Evolutionary conservation across 2,329 filamentous ascomycete species (phyloP).

Genomic region (Lizonia empirigonia): DNA sequence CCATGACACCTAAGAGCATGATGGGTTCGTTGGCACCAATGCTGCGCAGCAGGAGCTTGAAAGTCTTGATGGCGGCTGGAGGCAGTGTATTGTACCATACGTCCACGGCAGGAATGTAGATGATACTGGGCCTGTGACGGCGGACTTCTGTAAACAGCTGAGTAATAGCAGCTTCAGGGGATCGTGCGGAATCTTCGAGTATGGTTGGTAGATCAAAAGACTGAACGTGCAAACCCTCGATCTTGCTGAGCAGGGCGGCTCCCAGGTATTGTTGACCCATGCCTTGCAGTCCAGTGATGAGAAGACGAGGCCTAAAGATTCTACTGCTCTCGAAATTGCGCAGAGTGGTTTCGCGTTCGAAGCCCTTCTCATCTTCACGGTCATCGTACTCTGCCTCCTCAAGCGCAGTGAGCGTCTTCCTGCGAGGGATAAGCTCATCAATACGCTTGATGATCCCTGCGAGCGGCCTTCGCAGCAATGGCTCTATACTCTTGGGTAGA

Average conservation of each 20-base stretch:
- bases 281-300: constrained; percentile 80
- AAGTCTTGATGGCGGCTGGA: constrained; percentile 73
- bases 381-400: constrained; percentile 95
- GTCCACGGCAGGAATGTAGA: constrained; percentile 90
- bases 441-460: constrained; percentile 70
- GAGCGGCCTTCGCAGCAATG: constrained; percentile 77
- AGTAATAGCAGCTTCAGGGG: constrained; percentile 86
- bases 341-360: constrained; percentile 78
- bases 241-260: constrained; percentile 82
- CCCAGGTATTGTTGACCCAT: constrained; percentile 95
- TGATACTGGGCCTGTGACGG: constrained; percentile 92
- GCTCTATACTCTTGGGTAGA: constrained; percentile 78
- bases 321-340: constrained; percentile 79
- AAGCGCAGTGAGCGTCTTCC: constrained; percentile 84
- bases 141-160: constrained; percentile 91
- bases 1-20: constrained; percentile 83
- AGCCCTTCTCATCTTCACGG: constrained; percentile 79
- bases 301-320: constrained; percentile 83
- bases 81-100: constrained; percentile 79
- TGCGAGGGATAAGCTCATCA: constrained; percentile 78
- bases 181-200: constrained; percentile 79
- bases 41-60: constrained; percentile 78
- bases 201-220: constrained; percentile 90
- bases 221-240: constrained; percentile 93
- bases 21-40: constrained; percentile 91